These are phyloP conservation scores for Blastomyces parvus DNA, from an alignment of 2,329 filamentous ascomycete species.

Conservation along the genomic window DNA sequence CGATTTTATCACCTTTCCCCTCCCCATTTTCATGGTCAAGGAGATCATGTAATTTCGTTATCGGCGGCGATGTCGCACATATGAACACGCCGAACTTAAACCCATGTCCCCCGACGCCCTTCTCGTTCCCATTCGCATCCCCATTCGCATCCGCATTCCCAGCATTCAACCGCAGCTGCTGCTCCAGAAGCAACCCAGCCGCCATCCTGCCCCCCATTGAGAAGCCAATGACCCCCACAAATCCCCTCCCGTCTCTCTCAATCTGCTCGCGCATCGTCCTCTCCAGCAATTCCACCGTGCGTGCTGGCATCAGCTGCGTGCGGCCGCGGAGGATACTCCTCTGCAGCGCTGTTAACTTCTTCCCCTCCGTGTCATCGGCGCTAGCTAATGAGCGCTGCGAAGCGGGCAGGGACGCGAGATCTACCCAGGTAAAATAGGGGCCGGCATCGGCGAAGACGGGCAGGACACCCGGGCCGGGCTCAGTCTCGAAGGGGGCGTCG, in stretches of 20 bases:
- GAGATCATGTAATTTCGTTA: background rate
- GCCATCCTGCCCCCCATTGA: conserved; percentile 56
- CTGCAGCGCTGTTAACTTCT: background rate
- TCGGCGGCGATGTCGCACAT: conserved; percentile 6
- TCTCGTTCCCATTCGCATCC: background rate
- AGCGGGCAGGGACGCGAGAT: background rate
- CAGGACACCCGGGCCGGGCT: conserved; percentile 48
- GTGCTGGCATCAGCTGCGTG: conserved; percentile 40
- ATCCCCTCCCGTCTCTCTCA: conserved; percentile 40
- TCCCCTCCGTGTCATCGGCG: background rate
- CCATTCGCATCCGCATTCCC: background rate
- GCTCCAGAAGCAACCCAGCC: conserved; percentile 46
- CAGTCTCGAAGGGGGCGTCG: conserved; percentile 56
- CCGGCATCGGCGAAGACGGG: conserved; percentile 57
- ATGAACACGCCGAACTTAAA: conserved; percentile 8
- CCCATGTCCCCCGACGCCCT: background rate
- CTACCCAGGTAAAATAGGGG: conserved; percentile 56
- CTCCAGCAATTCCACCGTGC: conserved; percentile 24
- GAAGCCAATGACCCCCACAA: conserved; percentile 55
- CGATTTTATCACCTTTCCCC: background rate
- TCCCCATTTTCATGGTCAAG: background rate
- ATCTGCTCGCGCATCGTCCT: conserved; percentile 34
- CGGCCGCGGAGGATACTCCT: conserved; percentile 42
- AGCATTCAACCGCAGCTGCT: background rate
- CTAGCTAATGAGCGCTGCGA: background rate